phyloP scores from a whole-genome alignment of 495 filamentous ascomycete genomes.

The Penicillium bovifimosum region DNA sequence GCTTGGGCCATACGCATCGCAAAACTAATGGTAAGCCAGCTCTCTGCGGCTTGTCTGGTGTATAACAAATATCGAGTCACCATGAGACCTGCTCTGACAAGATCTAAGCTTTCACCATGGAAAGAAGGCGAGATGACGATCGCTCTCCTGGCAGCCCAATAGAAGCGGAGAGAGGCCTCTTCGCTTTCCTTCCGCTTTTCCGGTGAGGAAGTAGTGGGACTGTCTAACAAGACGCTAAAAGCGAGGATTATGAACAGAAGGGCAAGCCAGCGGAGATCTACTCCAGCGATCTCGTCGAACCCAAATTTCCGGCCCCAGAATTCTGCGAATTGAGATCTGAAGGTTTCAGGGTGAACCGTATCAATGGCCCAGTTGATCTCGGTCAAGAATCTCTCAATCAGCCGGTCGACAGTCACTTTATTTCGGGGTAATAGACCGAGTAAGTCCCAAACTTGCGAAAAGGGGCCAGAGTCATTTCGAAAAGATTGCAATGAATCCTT shows the following conservation, averaged over 20 bases:
- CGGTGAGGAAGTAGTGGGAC: slow-evolving; percentile 2
- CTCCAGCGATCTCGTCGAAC: slow-evolving; percentile 14
- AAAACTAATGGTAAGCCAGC: slow-evolving; percentile 15
- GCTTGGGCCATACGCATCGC: slow-evolving; percentile 17
- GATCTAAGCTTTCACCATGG: slow-evolving; percentile 15
- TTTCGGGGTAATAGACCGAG: slow-evolving; percentile 14
- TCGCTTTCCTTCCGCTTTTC: slow-evolving; percentile 16
- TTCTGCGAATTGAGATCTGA: slow-evolving; percentile 12
- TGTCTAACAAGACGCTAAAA: slow-evolving; percentile 11
- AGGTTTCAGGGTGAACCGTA: slow-evolving; percentile 11
- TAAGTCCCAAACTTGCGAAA: slow-evolving; percentile 16
- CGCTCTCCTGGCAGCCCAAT: slow-evolving; percentile 14
- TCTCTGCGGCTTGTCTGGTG: slow-evolving; percentile 12
- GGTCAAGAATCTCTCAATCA: slow-evolving; percentile 13
- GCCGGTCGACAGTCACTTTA: slow-evolving; percentile 12
- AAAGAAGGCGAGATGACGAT: slow-evolving; percentile 17
- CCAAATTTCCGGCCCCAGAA: slow-evolving; percentile 17
- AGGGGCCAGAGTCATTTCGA: slow-evolving; percentile 12
- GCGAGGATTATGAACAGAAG: slow-evolving; percentile 14
- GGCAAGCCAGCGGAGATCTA: slow-evolving; percentile 15
- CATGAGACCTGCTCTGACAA: slow-evolving; percentile 15
- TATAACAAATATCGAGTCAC: slow-evolving; percentile 15
- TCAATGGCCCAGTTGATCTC: slow-evolving; percentile 17
- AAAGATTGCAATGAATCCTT: slow-evolving; percentile 16
- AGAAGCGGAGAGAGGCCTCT: slow-evolving; percentile 14